Percentiles rank a stretch among this genome's conserved stretches.
These are phyloP conservation scores for Cercophora scortea DNA, from an alignment of 495 filamentous ascomycete species.

Conservation along the genomic window DNA sequence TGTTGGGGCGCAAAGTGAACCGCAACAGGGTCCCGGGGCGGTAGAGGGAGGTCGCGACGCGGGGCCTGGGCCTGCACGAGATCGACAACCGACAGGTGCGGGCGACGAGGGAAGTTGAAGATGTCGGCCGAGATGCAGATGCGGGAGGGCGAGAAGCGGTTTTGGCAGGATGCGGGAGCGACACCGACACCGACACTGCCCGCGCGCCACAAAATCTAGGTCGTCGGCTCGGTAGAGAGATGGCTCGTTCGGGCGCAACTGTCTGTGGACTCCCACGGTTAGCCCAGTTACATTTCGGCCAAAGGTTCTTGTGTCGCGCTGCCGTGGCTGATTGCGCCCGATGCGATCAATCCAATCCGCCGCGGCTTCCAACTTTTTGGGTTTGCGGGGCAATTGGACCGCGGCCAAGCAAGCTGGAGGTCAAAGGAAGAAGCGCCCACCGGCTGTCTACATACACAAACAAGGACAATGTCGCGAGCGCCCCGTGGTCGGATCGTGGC, in stretches of 20 bases:
- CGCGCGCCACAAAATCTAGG: not conserved
- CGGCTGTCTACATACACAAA: too few species aligned
- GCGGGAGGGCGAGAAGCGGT: not conserved
- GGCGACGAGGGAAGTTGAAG: not conserved
- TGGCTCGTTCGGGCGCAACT: not conserved
- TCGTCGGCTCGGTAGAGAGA: not conserved
- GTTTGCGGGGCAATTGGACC: constrained; percentile 20
- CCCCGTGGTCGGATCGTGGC: not conserved
- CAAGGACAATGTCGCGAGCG: too few species aligned
- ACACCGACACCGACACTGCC: not conserved
- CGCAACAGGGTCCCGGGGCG: not conserved
- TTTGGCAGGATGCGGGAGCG: not conserved
- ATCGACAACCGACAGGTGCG: not conserved
- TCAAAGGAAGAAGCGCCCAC: too few species aligned
- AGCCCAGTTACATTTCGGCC: not conserved
- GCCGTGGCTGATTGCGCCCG: too few species aligned
- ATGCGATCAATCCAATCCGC: too few species aligned
- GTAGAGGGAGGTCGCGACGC: not conserved
- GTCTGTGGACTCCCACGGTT: not conserved
- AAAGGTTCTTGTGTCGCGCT: too few species aligned
- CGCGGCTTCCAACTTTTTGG: not conserved
- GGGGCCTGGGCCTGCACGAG: not conserved
- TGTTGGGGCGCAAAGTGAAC: not conserved
- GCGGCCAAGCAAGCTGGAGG: not conserved
- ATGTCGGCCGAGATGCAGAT: not conserved